Evolutionary conservation across 768 basidiomycete species (phyloP), one percentile per base, ranked within the genome.

Genomic region (Rhizopogon vulgaris): DNA sequence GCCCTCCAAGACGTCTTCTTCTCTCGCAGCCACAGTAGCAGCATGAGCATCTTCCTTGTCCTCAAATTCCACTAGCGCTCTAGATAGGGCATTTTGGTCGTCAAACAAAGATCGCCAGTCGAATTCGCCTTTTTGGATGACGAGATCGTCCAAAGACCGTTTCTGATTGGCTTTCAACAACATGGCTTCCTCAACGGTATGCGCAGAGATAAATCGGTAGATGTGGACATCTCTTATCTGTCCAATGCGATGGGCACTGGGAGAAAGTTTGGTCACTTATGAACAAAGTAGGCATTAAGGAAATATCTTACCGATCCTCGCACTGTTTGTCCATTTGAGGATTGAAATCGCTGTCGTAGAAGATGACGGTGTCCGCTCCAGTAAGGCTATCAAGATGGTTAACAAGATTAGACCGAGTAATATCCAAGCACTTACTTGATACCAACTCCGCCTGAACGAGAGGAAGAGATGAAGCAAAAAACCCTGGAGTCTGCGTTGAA

Each of bases 311-410:
- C 85, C 87, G 78, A 69, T 97, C 95, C 69, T 94, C 91, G 60
- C 96, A 97, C 64, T 99, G 95, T 41, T 88, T 76, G 66, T 99
- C 95, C 90, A 95, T 96, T 66, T 96, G 94, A 1, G 94, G 94
- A 60, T 92, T 93, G 75, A 95, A 96, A 67, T 96, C 94, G 54
- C 90, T 91, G 63, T 97, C 95, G 63, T 95, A 98, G 68, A 99
- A 94, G 50, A 99, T 82, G 60, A 99, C 95, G 0, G 96, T 97
- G 63, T 95, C 93, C 17, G 93, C 93, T 15, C 89, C 89, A 6
- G 86, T 88, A 56, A 89, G 63, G 67, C 91, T 85, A 67, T 48
- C 48, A 30, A 24, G 12, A 14, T 28, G 3, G 49, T 66, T 47
- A 52, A 58, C 59, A 59, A 52, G 54, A 45, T 51, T 28, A 61